phyloP scores from a whole-genome alignment of 257 asterid genomes.

The Lycium barbarum region DNA sequence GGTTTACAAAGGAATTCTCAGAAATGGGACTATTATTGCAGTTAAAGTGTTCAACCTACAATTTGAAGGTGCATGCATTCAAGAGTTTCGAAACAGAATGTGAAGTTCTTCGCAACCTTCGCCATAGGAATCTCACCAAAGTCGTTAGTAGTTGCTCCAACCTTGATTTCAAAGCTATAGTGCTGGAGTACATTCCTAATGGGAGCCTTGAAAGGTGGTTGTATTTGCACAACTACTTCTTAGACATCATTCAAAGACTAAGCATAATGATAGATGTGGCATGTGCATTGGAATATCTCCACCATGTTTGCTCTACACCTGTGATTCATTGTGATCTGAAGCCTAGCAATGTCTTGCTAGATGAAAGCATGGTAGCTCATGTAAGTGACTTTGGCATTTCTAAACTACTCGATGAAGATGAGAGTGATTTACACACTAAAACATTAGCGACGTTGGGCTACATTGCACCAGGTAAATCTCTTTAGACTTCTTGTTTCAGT shows the following conservation, averaged over 20 bases:
- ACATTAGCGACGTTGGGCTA: background rate
- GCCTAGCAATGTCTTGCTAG: too few relatives aligned
- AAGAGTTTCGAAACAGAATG: constrained; percentile 39
- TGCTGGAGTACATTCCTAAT: constrained; percentile 33
- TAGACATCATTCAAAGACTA: constrained; percentile 33
- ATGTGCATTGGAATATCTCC: too few relatives aligned
- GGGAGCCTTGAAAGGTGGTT: constrained; percentile 45
- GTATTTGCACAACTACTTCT: constrained; percentile 23
- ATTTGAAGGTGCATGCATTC: constrained; percentile 29
- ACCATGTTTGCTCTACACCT: too few relatives aligned
- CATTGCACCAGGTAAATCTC: constrained; percentile 37
- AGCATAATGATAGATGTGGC: constrained; percentile 26
- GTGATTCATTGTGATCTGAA: too few relatives aligned
- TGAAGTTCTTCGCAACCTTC: constrained; percentile 28
- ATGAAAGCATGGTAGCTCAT: too few relatives aligned
- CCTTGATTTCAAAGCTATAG: constrained; percentile 29
- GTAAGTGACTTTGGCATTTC: too few relatives aligned
- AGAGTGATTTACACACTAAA: too few relatives aligned
- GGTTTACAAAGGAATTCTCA: constrained; percentile 30
- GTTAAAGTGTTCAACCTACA: constrained; percentile 41
- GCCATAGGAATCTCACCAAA: constrained; percentile 28
- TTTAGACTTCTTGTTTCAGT: background rate
- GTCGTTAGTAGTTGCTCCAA: constrained; percentile 44
- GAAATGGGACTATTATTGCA: constrained; percentile 17
- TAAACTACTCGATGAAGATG: too few relatives aligned